A percentile compares a stretch with the other conserved stretches of the same genome.
Conservation (phyloP, 306 rosid species). For the Trifolium repens region DNA sequence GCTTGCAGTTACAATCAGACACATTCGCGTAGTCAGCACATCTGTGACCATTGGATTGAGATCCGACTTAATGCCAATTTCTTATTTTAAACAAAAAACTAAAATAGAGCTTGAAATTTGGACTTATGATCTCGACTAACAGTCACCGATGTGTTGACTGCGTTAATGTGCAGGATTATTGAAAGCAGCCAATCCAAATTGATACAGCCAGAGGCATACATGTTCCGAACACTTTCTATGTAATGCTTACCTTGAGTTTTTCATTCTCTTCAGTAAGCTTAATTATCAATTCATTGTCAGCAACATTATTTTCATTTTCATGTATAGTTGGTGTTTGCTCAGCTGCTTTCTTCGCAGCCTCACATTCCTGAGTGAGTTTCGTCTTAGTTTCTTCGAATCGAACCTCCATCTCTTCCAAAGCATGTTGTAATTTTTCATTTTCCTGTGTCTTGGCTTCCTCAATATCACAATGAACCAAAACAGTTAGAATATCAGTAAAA, state of each 20-base stretch:
- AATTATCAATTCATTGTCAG: conserved; percentile 29
- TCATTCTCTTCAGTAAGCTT: conserved; percentile 45
- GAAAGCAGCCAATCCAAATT: background rate
- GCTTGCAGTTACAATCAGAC: background rate
- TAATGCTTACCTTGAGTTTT: conserved; percentile 44
- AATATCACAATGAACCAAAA: conserved; percentile 46
- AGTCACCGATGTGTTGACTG: background rate
- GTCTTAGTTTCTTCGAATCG: conserved; percentile 49
- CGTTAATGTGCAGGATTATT: background rate
- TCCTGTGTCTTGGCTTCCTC: conserved; percentile 80
- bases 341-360: conserved; percentile 49
- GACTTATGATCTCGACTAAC: background rate
- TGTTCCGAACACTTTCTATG: background rate
- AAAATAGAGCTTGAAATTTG: background rate
- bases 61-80: background rate
- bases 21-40: background rate
- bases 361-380: conserved; percentile 61
- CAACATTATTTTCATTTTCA: conserved; percentile 57
- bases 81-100: background rate
- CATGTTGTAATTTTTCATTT: conserved; percentile 68
- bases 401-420: conserved; percentile 60
- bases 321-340: conserved; percentile 47
- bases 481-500: conserved; percentile 40
- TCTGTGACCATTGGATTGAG: background rate
- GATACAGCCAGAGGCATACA: conserved; percentile 2